Evolutionary conservation across 768 basidiomycete genomes (phyloP).

Genomic region (Astraeus odoratus): DNA sequence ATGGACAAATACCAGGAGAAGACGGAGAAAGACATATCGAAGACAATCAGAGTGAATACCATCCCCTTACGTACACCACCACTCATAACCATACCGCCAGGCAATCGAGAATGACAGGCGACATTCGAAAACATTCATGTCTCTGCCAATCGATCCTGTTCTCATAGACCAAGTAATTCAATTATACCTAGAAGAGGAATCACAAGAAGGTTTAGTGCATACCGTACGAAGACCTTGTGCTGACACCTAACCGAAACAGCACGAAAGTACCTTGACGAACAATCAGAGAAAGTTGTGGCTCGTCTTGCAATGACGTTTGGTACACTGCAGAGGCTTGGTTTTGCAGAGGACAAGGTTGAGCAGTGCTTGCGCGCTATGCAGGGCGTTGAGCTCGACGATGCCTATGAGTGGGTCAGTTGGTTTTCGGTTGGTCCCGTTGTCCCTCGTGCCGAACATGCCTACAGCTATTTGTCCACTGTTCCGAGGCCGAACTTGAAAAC

Average conservation of each 20-base stretch:
- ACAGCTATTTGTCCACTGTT: slow-evolving; percentile 61
- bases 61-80: background rate
- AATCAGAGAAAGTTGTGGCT: slow-evolving; percentile 64
- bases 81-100: slow-evolving; percentile 27
- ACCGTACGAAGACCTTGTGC: background rate
- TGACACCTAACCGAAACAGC: slow-evolving; percentile 5
- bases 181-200: slow-evolving; percentile 35
- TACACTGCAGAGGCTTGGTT: slow-evolving; percentile 70
- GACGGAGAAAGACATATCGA: slow-evolving; percentile 76
- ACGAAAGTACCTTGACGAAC: slow-evolving; percentile 34
- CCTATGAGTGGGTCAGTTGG: slow-evolving; percentile 77
- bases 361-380: slow-evolving; percentile 62
- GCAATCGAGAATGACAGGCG: slow-evolving; percentile 78
- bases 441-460: slow-evolving; percentile 4
- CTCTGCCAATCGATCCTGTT: slow-evolving; percentile 53
- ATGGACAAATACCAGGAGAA: slow-evolving; percentile 84
- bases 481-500: slow-evolving; percentile 49
- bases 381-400: slow-evolving; percentile 78
- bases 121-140: slow-evolving; percentile 54
- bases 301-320: slow-evolving; percentile 79
- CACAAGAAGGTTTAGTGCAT: slow-evolving; percentile 23
- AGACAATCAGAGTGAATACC: slow-evolving; percentile 56
- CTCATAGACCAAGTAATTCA: slow-evolving; percentile 56
- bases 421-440: background rate
- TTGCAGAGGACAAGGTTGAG: slow-evolving; percentile 58